A percentile compares a stretch with the other conserved stretches of the same genome.
Conservation (phyloP, 768 basidiomycete species). For the Leccinum fibrillosum region DNA sequence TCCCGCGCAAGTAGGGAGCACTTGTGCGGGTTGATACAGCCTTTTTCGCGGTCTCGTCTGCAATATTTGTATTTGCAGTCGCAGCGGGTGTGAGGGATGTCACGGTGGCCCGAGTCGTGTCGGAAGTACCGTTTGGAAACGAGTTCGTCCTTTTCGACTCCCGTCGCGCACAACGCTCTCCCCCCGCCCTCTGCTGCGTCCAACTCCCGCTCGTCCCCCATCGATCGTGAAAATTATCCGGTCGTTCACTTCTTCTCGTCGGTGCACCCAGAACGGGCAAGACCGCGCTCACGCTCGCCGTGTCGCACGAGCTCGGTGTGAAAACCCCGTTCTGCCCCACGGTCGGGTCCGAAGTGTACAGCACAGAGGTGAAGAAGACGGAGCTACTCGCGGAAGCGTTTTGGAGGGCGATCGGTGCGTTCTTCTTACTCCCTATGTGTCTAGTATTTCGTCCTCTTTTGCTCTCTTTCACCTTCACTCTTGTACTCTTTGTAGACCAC, state of each 20-base stretch:
- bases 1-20: too few species aligned
- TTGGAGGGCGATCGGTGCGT: conserved; percentile 90
- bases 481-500: not conserved
- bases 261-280: conserved; percentile 98
- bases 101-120: too few species aligned
- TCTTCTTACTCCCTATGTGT: too few species aligned
- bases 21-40: too few species aligned
- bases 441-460: too few species aligned
- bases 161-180: conserved; percentile 70
- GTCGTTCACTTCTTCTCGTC: conserved; percentile 86
- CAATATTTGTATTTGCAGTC: too few species aligned
- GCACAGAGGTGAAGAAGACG: conserved; percentile 97
- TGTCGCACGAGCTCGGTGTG: conserved; percentile 89
- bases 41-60: too few species aligned
- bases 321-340: conserved; percentile 99
- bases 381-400: conserved; percentile 96
- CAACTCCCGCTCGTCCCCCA: conserved; percentile 68
- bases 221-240: conserved; percentile 90
- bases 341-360: conserved; percentile 98
- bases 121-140: too few species aligned
- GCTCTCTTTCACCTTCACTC: not conserved
- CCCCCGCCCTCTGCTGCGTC: conserved; percentile 63
- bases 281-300: conserved; percentile 93
- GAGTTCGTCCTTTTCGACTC: too few species aligned
- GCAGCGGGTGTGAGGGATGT: too few species aligned